Conservation (phyloP, 192 early-diverging fungal genomes). For the Backusella parvicylindrica region DNA sequence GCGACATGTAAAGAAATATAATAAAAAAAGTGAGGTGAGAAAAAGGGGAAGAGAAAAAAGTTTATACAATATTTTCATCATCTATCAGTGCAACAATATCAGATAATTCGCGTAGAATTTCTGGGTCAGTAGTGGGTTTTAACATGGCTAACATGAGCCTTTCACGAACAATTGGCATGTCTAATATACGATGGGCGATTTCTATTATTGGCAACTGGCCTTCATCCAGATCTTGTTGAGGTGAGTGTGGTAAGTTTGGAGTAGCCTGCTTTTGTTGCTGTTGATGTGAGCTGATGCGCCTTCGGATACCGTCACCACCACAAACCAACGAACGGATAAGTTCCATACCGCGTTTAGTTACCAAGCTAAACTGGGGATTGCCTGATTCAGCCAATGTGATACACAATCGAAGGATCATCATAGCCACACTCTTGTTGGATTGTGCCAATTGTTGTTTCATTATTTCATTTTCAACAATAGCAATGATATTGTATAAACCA, state of each 20-base stretch:
- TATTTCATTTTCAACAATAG: slow-evolving; percentile 21
- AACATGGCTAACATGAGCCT: slow-evolving; percentile 25
- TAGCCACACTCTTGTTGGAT: slow-evolving; percentile 19
- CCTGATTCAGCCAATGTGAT: slow-evolving; percentile 32
- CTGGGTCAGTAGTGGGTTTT: slow-evolving; percentile 29
- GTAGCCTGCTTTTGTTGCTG: neutral
- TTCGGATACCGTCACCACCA: slow-evolving; percentile 25
- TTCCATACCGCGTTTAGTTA: slow-evolving; percentile 29
- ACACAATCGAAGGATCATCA: slow-evolving; percentile 33
- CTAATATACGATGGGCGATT: slow-evolving; percentile 19
- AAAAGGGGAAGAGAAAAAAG: neutral
- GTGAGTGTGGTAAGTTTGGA: neutral
- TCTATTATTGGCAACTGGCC: neutral
- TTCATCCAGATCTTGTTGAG: neutral
- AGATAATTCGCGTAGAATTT: slow-evolving; percentile 22
- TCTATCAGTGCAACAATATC: slow-evolving; percentile 31
- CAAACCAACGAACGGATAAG: slow-evolving; percentile 25
- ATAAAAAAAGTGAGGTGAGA: slow-evolving; percentile 5
- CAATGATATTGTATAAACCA: slow-evolving; percentile 48
- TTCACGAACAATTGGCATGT: slow-evolving; percentile 20
- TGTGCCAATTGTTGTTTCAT: slow-evolving; percentile 17
- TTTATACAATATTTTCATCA: slow-evolving; percentile 12
- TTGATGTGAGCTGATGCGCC: neutral
- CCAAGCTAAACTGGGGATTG: slow-evolving; percentile 29
- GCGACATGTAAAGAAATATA: neutral